Evolutionary conservation across 148 eudicot species (phyloP), one percentile per base, ranked within the genome.

Genomic region (Bassia scoparia): DNA sequence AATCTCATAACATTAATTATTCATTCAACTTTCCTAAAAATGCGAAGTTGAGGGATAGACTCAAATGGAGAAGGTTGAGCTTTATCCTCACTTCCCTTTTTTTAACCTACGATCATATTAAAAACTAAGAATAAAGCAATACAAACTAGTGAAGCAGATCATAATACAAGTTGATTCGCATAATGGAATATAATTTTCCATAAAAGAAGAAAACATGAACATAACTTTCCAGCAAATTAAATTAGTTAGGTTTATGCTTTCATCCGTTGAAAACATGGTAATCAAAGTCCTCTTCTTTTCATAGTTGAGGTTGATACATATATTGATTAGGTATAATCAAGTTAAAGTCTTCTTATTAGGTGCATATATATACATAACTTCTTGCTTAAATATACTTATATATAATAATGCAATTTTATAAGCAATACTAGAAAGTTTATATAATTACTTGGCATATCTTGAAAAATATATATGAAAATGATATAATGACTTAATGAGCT

Each of bases 231-330:
- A 58, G n/a, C n/a, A n/a, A n/a, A n/a, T n/a, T 53, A 71, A 29
- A 71, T 71, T 71, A 43, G 66, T 59, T 71, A 41, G 54, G 66
- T 44, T 58, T 71, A 11, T 38, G 26, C 43, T 71, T 7, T 24
- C 16, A 11, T 43, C 5, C 34, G 64, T 71, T 59, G 74, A 71
- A 71, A 38, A 27, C 44, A 66, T 66, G 34, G 13, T 66, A 14
- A 66, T 26, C 14, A 24, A 43, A 66, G 52, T 66, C 12, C 53
- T 66, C 26, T 66, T 24, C 33, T 16, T 33, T 4, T 41, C 46
- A 41, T 2, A 41, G 1, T 41, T 41, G 46, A 41, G 46, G 46
- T 41, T 41, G 46, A 41, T 8, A 41, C 12, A 1, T 64, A 23
- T 35, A 66, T 13, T 43, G 53, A 44, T 34, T 62, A 62, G 67